Base-by-base conservation (phyloP, 2,329 filamentous ascomycete species). In the Venturia nashicola region DNA sequence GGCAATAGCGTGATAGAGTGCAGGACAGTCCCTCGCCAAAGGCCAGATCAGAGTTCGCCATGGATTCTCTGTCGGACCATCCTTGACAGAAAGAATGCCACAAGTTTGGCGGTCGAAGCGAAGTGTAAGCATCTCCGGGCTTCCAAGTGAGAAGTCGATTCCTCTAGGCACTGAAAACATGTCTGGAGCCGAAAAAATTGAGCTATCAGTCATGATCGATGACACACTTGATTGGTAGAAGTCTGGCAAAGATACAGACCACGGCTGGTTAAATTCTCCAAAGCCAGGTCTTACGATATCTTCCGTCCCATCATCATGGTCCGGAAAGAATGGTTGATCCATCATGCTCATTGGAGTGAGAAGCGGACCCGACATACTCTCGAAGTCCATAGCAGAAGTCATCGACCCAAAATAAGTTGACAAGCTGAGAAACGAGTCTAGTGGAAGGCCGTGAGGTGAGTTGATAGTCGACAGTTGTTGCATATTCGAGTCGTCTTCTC, bases 21-120 rank as follows among this genome's bases (percentile, higher is more conserved):
- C 86, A 2, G 85, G 83, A 4, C 82, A 86, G 59, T 85, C 79
- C 67, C 79, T 79, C 3, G 86, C 84, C 59, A 90, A 73, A 1
- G 87, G 86, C 85, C 86, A 88, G n/a, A 90, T 78, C 57, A 87
- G 76, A 6, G 82, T 88, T 36, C 86, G 80, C 87, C 87, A 90
- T 2, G 86, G 86, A 69, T 89, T 90, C 68, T 89, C 87, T 1
- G 79, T 82, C 7, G 81, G 79, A 0, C 86, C 86, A 71, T 89
- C 86, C 70, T 88, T 89, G 61, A 89, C 79, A 0, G 86, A 89
- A 23, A 89, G 76, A 60, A 90, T 87, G 3, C 86, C 86, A 70
- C 86, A 89, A 0, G 86, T 89, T 64, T 86, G 77, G 67, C 79
- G 80, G 69, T 88, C 83, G 69, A 87, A 89, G 34, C 84, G 80